Percentiles rank a stretch among this genome's conserved stretches.
These are phyloP conservation scores for Botryosphaeria dothidea DNA, from an alignment of 2,329 filamentous ascomycete species.

Conservation along the genomic window DNA sequence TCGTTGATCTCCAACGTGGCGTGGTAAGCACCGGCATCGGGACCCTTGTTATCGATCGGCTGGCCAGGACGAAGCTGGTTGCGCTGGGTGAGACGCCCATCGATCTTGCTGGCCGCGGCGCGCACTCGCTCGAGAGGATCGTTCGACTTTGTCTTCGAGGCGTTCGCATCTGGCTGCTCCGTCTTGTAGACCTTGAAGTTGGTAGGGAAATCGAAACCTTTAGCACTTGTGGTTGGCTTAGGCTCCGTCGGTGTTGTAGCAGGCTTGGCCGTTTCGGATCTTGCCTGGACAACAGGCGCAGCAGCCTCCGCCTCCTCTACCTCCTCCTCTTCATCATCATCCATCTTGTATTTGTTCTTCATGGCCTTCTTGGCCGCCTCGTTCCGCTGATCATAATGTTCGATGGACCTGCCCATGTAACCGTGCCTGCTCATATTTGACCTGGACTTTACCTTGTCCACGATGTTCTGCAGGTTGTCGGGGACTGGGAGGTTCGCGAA, in stretches of 20 bases:
- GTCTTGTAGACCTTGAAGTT: constrained; percentile 75
- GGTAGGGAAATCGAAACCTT: constrained; percentile 56
- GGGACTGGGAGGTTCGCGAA: constrained; percentile 86
- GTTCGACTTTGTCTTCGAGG: constrained; percentile 60
- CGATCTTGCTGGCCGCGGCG: constrained; percentile 88
- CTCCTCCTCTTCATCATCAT: constrained; percentile 74
- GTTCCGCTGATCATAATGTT: constrained; percentile 86
- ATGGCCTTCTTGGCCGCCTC: constrained; percentile 84
- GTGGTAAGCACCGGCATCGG: constrained; percentile 94
- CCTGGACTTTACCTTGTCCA: constrained; percentile 87
- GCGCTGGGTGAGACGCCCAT: constrained; percentile 83
- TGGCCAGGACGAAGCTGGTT: constrained; percentile 89
- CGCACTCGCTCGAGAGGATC: constrained; percentile 73
- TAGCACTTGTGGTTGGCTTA: constrained; percentile 16
- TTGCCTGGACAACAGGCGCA: constrained; percentile 59
- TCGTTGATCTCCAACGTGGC: constrained; percentile 99
- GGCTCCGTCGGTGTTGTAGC: constrained; percentile 20
- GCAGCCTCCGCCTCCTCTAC: constrained; percentile 66
- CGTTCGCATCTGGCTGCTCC: constrained; percentile 53
- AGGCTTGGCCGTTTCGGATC: constrained; percentile 48
- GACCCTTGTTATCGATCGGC: constrained; percentile 97
- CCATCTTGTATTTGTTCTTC: constrained; percentile 66
- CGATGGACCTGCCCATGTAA: constrained; percentile 93
- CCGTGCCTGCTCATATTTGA: constrained; percentile 81
- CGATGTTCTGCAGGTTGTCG: constrained; percentile 62